Evolutionary conservation across 192 early-diverging fungal species (phyloP).

Genomic region (Coemansia sp.): DNA sequence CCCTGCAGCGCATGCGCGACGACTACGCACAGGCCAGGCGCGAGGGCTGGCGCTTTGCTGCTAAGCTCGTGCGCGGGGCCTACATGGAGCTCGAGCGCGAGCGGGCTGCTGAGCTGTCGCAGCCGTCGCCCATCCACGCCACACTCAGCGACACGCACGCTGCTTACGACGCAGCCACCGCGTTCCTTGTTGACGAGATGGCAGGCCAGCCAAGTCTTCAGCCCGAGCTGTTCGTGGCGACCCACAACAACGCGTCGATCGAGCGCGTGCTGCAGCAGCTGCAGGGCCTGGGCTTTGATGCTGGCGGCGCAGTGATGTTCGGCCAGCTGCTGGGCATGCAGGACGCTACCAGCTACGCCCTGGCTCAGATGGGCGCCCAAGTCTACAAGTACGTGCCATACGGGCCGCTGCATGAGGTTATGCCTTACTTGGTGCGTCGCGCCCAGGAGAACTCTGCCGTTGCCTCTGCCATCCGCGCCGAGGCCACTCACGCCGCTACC

Average conservation of each 20-base stretch:
- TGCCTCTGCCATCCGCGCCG: constrained; percentile 64
- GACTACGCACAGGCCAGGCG: constrained; percentile 72
- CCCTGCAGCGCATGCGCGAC: constrained; percentile 62
- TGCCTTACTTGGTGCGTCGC: constrained; percentile 92
- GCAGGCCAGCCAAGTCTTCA: constrained; percentile 34
- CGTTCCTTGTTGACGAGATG: constrained; percentile 69
- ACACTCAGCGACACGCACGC: constrained; percentile 80
- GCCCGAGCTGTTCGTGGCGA: constrained; percentile 82
- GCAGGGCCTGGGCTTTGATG: constrained; percentile 61
- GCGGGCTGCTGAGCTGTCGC: constrained; percentile 70
- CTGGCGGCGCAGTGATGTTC: constrained; percentile 77
- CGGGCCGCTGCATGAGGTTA: constrained; percentile 85
- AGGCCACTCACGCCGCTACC: constrained; percentile 63
- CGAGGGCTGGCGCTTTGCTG: constrained; percentile 76
- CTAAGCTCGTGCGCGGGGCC: constrained; percentile 88
- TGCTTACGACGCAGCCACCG: constrained; percentile 80
- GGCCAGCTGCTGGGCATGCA: constrained; percentile 96
- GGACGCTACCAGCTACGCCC: constrained; percentile 82
- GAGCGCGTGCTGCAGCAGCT: constrained; percentile 65
- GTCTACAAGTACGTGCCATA: constrained; percentile 96
- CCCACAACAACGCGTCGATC: constrained; percentile 87
- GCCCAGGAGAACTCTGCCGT: constrained; percentile 94
- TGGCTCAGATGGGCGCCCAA: constrained; percentile 76
- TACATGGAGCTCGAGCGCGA: constrained; percentile 79
- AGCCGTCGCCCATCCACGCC: constrained; percentile 82